A percentile compares a stretch with the other conserved stretches of the same genome.
Conservation (phyloP, 345 rosid genomes). For the Excoecaria agallocha region DNA sequence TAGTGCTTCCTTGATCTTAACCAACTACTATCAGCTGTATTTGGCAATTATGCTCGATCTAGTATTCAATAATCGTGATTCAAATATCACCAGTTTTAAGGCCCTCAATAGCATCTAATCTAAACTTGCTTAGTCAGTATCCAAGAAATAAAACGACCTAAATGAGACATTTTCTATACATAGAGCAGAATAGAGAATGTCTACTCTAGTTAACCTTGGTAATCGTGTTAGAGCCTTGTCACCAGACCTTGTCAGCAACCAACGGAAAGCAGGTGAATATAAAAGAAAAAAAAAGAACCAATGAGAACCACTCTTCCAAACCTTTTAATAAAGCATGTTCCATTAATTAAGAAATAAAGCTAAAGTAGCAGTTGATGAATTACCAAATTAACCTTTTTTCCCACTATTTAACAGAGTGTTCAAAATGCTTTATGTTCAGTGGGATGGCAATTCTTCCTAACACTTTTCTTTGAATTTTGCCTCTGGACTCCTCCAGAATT, state of each 20-base stretch:
- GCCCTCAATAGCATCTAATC: conserved; percentile 1
- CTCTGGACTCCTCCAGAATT: conserved; percentile 15
- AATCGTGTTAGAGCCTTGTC: background rate
- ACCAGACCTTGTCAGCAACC: background rate
- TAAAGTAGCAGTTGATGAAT: conserved; percentile 15
- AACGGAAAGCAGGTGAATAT: conserved; percentile 8
- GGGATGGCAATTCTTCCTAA: conserved; percentile 26
- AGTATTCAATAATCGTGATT: background rate
- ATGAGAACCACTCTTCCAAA: conserved; percentile 14
- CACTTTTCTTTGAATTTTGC: conserved; percentile 7
- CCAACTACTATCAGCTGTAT: background rate
- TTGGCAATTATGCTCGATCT: background rate
- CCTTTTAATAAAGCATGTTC: conserved; percentile 32
- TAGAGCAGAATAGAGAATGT: background rate
- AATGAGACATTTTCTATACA: background rate
- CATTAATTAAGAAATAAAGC: conserved; percentile 5
- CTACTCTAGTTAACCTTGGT: background rate
- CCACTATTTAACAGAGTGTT: conserved; percentile 23
- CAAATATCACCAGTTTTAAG: background rate
- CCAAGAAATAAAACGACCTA: background rate
- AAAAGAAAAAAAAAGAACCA: conserved; percentile 18
- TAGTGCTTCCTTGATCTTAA: conserved; percentile 12
- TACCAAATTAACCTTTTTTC: conserved; percentile 16
- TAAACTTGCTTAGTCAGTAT: background rate
- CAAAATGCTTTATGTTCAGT: conserved; percentile 29